Conservation (phyloP, 164 flowering plant species). For the Vitis rupestris region DNA sequence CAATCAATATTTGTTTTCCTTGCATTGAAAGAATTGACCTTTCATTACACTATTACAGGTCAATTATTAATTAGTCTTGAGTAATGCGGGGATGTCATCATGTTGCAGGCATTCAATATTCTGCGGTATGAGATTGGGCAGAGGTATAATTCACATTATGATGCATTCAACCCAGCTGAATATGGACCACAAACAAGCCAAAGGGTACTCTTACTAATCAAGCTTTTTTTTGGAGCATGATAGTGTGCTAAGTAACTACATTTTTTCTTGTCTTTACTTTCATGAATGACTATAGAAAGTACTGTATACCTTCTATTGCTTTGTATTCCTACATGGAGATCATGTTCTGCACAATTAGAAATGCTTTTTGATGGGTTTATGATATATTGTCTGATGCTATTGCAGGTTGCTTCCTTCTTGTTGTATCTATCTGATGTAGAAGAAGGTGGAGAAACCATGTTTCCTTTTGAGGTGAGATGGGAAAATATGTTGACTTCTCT, state of each 20-base stretch:
- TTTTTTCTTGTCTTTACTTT: too few relatives aligned
- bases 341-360: too few relatives aligned
- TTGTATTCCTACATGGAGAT: too few relatives aligned
- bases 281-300: too few relatives aligned
- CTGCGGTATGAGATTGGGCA: slow-evolving; percentile 92
- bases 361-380: too few relatives aligned
- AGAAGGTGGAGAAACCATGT: slow-evolving; percentile 92
- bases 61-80: slow-evolving; percentile 19
- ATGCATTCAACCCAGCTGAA: slow-evolving; percentile 82
- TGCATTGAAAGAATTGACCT: slow-evolving; percentile 11
- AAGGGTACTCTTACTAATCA: slow-evolving; percentile 56
- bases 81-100: slow-evolving; percentile 23
- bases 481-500: neutral
- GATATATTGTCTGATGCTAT: neutral
- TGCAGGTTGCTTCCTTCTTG: slow-evolving; percentile 80
- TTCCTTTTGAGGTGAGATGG: slow-evolving; percentile 71
- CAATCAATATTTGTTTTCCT: too few relatives aligned
- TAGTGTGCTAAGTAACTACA: too few relatives aligned
- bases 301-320: too few relatives aligned
- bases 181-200: slow-evolving; percentile 97
- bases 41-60: slow-evolving; percentile 35
- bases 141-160: slow-evolving; percentile 84
- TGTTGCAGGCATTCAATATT: slow-evolving; percentile 91
- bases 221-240: neutral
- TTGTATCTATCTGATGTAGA: slow-evolving; percentile 76